Base-by-base conservation (phyloP, 345 rosid genomes). In the Sapria himalayana region DNA sequence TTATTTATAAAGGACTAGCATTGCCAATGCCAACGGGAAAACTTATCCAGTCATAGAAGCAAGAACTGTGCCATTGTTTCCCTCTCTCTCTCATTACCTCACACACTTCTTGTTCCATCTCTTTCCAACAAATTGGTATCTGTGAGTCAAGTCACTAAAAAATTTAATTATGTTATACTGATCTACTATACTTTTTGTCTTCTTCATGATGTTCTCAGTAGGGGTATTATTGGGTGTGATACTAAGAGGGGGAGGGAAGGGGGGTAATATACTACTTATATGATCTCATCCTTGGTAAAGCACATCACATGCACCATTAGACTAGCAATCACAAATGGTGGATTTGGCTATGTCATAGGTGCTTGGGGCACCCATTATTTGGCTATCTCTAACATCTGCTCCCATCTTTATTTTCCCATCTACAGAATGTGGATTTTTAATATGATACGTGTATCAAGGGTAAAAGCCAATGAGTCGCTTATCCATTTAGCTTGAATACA, bases 1-100 rank as follows among this genome's bases (percentile, higher is more conserved):
- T 0, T 0, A 0, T 1, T 22, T 22, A 2, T 2, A 15, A 3
- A 0, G 22, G 11, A 46, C 24, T 22, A 22, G 32, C 0, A 6
- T 46, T 34, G 14, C 41, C 15, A 46, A 35, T 15, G 23, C 50
- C 19, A 48, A 48, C 37, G 25, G 35, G 25, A 17, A 0, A 5
- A 0, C 33, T 4, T 48, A 25, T 25, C 35, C 25, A 0, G 25
- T 48, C 5, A 48, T 4, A n/a, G 35, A 17, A 9, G 39, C 11
- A 9, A 42, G 22, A 22, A 22, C 33, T 11, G 17, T 39, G 12
- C 6, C 24, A 2, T 3, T 38, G 11, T 19, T 25, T 9, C 22
- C 15, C 25, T 39, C 25, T 18, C 25, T 38, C 24, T 19, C 27
- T 38, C n/a, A n/a, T n/a, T n/a, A n/a, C n/a, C n/a, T n/a, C n/a